Evolutionary conservation across 2,329 filamentous ascomycete genomes (phyloP).

Genomic region (Xylaria sp.): DNA sequence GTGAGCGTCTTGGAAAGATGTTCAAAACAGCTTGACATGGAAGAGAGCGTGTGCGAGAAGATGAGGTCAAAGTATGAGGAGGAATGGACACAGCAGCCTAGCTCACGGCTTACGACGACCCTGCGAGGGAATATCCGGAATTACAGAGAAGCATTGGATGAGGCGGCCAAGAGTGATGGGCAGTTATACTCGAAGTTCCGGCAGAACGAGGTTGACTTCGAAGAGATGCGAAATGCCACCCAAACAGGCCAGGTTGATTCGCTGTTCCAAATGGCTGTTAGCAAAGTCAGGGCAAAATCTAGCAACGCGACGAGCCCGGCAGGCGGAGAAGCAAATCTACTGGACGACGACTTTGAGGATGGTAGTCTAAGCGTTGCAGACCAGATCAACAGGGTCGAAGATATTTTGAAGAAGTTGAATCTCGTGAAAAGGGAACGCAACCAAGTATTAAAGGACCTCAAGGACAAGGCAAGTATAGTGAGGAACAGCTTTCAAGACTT

Average conservation of each 20-base stretch:
- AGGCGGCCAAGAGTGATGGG: conserved; percentile 83
- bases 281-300: conserved; percentile 70
- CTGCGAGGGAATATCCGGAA: conserved; percentile 83
- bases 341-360: conserved; percentile 93
- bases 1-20: conserved; percentile 74
- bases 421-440: conserved; percentile 88
- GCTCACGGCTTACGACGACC: conserved; percentile 84
- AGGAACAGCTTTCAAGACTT: conserved; percentile 2
- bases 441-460: conserved; percentile 93
- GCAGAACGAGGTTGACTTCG: conserved; percentile 85
- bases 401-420: conserved; percentile 86
- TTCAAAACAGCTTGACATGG: conserved; percentile 89
- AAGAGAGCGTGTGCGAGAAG: conserved; percentile 97
- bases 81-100: conserved; percentile 98
- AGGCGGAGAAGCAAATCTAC: conserved; percentile 70
- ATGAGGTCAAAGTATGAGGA: conserved; percentile 97
- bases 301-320: conserved; percentile 65
- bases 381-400: conserved; percentile 87
- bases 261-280: conserved; percentile 84
- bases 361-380: conserved; percentile 79
- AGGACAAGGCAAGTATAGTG: conserved; percentile 78
- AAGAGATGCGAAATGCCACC: conserved; percentile 90
- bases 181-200: conserved; percentile 82
- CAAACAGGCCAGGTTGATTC: conserved; percentile 85
- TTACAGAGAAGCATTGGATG: conserved; percentile 86